These are phyloP conservation scores for Pythium volutum DNA, from an alignment of 352 stramenopile genomes.

Conservation along the genomic window DNA sequence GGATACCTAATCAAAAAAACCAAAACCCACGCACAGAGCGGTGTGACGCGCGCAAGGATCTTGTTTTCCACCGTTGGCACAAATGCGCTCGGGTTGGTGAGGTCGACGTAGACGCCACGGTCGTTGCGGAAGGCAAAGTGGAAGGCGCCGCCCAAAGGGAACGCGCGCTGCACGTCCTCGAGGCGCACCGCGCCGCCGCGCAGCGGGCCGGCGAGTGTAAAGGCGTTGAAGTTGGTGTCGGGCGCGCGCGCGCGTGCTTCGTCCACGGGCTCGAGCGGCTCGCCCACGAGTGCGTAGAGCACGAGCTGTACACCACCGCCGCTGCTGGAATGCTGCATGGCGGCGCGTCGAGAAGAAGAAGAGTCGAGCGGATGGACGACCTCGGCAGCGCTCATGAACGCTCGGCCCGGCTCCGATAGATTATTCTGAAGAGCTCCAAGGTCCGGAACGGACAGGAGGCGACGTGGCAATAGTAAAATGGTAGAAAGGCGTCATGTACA, in stretches of 20 bases:
- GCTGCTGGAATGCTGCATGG: neutral
- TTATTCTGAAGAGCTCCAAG: neutral
- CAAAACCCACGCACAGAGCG: slow-evolving; percentile 30
- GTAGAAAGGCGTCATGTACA: neutral
- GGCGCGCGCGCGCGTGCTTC: slow-evolving; percentile 38
- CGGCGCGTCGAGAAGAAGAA: slow-evolving; percentile 6
- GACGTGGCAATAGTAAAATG: neutral
- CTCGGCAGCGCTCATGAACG: slow-evolving; percentile 24
- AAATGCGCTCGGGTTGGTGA: slow-evolving; percentile 61
- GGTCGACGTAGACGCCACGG: slow-evolving; percentile 59
- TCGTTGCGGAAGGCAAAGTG: slow-evolving; percentile 81
- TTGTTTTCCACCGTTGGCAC: slow-evolving; percentile 66
- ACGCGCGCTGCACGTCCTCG: slow-evolving; percentile 58
- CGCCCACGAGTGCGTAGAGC: slow-evolving; percentile 67
- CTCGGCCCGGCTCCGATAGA: neutral
- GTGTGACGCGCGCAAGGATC: slow-evolving; percentile 66
- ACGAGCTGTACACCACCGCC: slow-evolving; percentile 31
- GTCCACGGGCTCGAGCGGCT: slow-evolving; percentile 50
- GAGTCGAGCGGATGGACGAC: slow-evolving; percentile 25
- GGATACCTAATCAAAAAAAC: neutral
- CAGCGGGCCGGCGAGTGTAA: slow-evolving; percentile 30
- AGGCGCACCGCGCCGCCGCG: slow-evolving; percentile 35
- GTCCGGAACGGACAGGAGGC: slow-evolving; percentile 7
- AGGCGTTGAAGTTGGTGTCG: slow-evolving; percentile 77
- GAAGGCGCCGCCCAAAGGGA: slow-evolving; percentile 61